phyloP scores from a whole-genome alignment of 352 stramenopile species.

The Phytophthora foliorum region DNA sequence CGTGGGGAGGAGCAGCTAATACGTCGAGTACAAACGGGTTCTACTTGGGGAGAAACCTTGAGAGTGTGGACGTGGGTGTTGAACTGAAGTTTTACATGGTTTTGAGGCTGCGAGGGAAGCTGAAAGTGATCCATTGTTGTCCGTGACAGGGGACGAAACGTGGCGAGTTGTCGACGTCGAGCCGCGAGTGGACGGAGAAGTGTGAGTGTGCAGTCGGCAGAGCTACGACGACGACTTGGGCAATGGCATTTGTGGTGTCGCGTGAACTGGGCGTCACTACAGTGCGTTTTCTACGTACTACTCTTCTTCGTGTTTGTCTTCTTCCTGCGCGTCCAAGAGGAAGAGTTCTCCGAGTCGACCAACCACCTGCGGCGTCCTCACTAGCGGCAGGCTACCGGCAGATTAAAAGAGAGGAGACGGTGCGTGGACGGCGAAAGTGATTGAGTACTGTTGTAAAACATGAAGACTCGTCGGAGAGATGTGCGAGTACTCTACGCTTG shows the following conservation, averaged over 20 bases:
- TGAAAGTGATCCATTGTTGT: constrained; percentile 7
- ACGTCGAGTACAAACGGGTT: background rate
- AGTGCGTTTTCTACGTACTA: constrained; percentile 71
- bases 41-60: constrained; percentile 19
- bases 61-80: constrained; percentile 19
- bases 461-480: too few species aligned
- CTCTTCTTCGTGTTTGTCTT: constrained; percentile 72
- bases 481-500: too few species aligned
- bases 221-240: constrained; percentile 17
- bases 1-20: constrained; percentile 4
- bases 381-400: too few species aligned
- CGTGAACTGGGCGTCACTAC: constrained; percentile 62
- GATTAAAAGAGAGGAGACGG: background rate
- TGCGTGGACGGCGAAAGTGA: background rate
- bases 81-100: background rate
- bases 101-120: background rate
- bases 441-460: constrained; percentile 3
- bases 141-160: constrained; percentile 15
- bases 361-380: constrained; percentile 25
- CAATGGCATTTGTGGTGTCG: constrained; percentile 66
- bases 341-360: constrained; percentile 54
- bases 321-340: constrained; percentile 71
- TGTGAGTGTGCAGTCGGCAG: background rate
- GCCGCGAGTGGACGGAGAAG: constrained; percentile 1
- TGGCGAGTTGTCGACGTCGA: constrained; percentile 14